Percentiles rank a stretch among this genome's conserved stretches.
phyloP scores from a whole-genome alignment of 2,329 filamentous ascomycete genomes.

The Aspergillaceae sp. region DNA sequence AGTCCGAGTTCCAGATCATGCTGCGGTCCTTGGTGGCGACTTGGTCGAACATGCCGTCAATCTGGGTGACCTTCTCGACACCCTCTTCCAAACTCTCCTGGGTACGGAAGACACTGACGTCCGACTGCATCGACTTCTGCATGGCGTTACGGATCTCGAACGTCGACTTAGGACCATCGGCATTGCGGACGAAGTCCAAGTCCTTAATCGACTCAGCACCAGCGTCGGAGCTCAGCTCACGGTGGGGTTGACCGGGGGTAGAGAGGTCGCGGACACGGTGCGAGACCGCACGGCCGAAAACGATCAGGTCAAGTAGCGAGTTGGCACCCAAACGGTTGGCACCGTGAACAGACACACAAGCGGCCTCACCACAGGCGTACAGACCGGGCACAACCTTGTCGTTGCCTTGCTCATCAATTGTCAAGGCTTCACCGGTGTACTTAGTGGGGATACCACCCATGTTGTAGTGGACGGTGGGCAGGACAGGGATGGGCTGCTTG shows the following conservation, averaged over 20 bases:
- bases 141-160: constrained; percentile 81
- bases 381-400: constrained; percentile 92
- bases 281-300: constrained; percentile 94
- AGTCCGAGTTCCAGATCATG: constrained; percentile 99
- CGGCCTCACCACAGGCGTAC: constrained; percentile 93
- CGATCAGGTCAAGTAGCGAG: constrained; percentile 92
- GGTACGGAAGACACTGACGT: constrained; percentile 93
- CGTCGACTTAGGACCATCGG: constrained; percentile 77
- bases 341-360: constrained; percentile 95
- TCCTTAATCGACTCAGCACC: constrained; percentile 79
- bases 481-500: constrained; percentile 92
- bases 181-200: constrained; percentile 76
- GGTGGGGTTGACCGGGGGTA: constrained; percentile 69
- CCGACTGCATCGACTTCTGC: constrained; percentile 98
- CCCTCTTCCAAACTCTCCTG: constrained; percentile 90
- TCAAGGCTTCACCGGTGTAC: constrained; percentile 94
- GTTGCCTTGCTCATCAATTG: constrained; percentile 73
- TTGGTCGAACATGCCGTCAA: constrained; percentile 70
- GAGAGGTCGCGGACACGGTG: constrained; percentile 96
- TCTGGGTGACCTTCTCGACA: constrained; percentile 75
- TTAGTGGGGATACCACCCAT: constrained; percentile 98
- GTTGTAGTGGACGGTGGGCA: constrained; percentile 98
- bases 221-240: constrained; percentile 72
- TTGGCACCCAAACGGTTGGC: constrained; percentile 97
- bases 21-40: constrained; percentile 95